phyloP scores from a whole-genome alignment of 2,329 filamentous ascomycete genomes.

The Monosporascus sp. region DNA sequence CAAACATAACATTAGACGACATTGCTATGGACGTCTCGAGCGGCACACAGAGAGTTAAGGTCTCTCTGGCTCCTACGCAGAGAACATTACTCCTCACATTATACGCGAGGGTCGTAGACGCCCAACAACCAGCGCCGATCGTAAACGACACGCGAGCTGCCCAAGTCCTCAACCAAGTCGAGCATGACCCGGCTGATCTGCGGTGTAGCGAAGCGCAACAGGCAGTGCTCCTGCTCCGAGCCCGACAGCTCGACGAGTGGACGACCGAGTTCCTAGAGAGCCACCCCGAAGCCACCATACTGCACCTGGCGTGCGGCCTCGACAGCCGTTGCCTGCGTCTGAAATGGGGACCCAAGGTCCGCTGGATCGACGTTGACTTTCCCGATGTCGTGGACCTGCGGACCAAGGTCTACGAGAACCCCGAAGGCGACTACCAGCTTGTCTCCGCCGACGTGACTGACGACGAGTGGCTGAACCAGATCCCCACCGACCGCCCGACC shows the following conservation, averaged over 20 bases:
- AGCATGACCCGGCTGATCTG: slow-evolving; percentile 17
- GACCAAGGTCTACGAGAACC: slow-evolving; percentile 15
- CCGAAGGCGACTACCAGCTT: slow-evolving; percentile 21
- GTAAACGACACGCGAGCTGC: slow-evolving; percentile 16
- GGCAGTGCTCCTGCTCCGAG: slow-evolving; percentile 10
- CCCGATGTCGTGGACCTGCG: slow-evolving; percentile 29
- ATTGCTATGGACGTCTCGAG: not conserved
- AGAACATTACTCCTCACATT: slow-evolving; percentile 20
- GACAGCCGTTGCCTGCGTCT: slow-evolving; percentile 24
- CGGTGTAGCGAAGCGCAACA: slow-evolving; percentile 7
- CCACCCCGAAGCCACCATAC: slow-evolving; percentile 19
- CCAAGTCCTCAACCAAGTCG: slow-evolving; percentile 13
- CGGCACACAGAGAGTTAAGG: slow-evolving; percentile 3
- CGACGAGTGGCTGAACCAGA: slow-evolving; percentile 22
- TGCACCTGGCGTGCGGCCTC: slow-evolving; percentile 27
- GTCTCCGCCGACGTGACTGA: slow-evolving; percentile 20
- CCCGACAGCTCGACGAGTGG: slow-evolving; percentile 18
- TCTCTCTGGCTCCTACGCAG: slow-evolving; percentile 14
- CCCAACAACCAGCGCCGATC: slow-evolving; percentile 9
- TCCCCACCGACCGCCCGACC: slow-evolving; percentile 26
- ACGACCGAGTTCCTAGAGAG: slow-evolving; percentile 17
- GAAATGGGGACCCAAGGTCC: slow-evolving; percentile 13
- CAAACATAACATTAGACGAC: not conserved
- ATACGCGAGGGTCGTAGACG: slow-evolving; percentile 17
- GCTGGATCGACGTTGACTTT: slow-evolving; percentile 31